Conservation (phyloP, 169 alveolate species). For the Plasmodium yoelii region DNA sequence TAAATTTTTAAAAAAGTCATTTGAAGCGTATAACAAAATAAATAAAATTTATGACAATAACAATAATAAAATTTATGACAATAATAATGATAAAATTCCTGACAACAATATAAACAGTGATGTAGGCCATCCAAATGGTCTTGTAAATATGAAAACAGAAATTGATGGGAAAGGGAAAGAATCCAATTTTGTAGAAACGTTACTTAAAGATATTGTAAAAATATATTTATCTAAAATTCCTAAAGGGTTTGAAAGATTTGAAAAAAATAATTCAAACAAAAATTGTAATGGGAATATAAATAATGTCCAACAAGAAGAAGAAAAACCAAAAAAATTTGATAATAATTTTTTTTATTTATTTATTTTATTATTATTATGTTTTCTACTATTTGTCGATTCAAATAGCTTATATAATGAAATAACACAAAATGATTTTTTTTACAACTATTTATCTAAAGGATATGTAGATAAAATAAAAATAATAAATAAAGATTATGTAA, state of each 20-base stretch:
- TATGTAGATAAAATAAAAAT: constrained; percentile 86
- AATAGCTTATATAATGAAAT: constrained; percentile 84
- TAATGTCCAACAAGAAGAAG: constrained; percentile 29
- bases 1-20: no score
- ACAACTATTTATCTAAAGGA: constrained; percentile 86
- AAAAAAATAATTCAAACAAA: constrained; percentile 7
- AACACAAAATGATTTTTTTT: constrained; percentile 88
- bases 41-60: no score
- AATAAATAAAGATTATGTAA: constrained; percentile 84
- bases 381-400: constrained; percentile 79
- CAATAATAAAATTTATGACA: no score
- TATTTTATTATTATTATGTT: constrained; percentile 69
- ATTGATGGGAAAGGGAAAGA: no score
- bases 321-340: constrained; percentile 48
- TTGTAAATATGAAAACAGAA: no score
- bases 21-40: no score
- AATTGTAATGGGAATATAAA: constrained; percentile 16
- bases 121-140: no score
- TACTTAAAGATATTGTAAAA: no score
- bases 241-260: constrained; percentile 81
- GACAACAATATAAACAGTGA: no score
- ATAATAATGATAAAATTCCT: no score
- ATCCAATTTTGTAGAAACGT: no score
- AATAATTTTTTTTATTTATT: constrained; percentile 73
- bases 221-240: constrained; percentile 74